Evolutionary conservation across 2,329 filamentous ascomycete species (phyloP).

Genomic region (Ophiosphaerella herpotricha): DNA sequence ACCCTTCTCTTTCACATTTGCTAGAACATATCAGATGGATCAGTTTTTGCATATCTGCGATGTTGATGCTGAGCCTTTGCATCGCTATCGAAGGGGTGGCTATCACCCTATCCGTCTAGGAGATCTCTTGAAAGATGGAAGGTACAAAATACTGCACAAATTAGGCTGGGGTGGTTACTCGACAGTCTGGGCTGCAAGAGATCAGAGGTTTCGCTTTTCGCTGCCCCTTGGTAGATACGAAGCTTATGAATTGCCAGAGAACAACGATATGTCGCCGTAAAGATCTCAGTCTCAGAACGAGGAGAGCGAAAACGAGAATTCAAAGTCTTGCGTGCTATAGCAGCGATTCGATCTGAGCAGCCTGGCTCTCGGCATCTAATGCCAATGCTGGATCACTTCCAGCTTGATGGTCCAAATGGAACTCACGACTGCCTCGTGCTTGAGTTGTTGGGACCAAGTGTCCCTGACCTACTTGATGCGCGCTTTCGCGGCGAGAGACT

Average conservation of each 20-base stretch:
- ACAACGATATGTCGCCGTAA: constrained; percentile 29
- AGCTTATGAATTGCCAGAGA: constrained; percentile 11
- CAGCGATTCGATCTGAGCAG: constrained; percentile 7
- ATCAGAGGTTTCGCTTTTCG: constrained; percentile 11
- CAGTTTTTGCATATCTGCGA: constrained; percentile 4
- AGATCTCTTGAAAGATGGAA: constrained; percentile 20
- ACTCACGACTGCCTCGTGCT: constrained; percentile 51
- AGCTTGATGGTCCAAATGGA: constrained; percentile 51
- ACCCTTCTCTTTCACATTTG: no score
- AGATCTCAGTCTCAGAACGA: constrained; percentile 21
- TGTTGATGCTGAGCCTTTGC: constrained; percentile 25
- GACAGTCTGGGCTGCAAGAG: constrained; percentile 27
- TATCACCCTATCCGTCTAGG: constrained; percentile 27
- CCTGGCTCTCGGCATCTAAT: constrained; percentile 37
- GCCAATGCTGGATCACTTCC: constrained; percentile 46
- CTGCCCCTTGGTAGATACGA: neutral
- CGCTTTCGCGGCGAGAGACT: constrained; percentile 44
- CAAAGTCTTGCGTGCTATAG: constrained; percentile 15
- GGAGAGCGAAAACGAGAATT: constrained; percentile 14
- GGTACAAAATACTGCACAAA: constrained; percentile 30
- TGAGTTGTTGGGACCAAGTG: constrained; percentile 48
- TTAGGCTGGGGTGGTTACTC: constrained; percentile 29
- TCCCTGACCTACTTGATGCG: constrained; percentile 43
- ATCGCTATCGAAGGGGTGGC: constrained; percentile 21
- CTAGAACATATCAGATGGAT: no score